Evolutionary conservation across 1,139 yeast genomes (phyloP), one percentile per base, ranked within the genome.

Genomic region (Yamadazyma jaroonii): DNA sequence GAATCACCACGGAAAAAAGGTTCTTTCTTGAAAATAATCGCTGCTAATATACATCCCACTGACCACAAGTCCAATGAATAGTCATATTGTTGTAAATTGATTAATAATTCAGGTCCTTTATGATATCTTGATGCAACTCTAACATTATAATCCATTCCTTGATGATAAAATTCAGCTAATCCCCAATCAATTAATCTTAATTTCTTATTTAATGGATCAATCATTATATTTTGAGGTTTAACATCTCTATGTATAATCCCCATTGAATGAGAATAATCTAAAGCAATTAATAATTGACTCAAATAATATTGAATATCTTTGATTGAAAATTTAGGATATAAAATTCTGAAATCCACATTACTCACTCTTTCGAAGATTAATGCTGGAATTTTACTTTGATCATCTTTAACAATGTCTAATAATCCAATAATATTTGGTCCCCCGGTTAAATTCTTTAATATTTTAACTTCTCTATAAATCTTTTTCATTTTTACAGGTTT

Each of bases 211-310:
- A 65, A 54, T 30, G 86, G 92, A 57, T 84, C 92, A 49, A 84
- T 84, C 92, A 84, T 84, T 41, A 84, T 81, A 57, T 84, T 84
- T 55, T 84, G 94, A 4, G 94, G 94, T 59, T 84, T 84, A 33
- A 84, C 92, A 56, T 84, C 94, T 54, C 94, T 67, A 57, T 84
- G 94, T 73, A 84, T 82, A 39, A 84, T 83, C 17, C 94, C 94
- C 84, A 82, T 82, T 3, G 88, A 81, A 61, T 84, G 94, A 34
- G 84, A 79, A 57, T 74, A 84, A 57, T 84, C 87, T 49, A 84
- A 67, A 8, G 92, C 94, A 44, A 74, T 74, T 46, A 84, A 67
- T 40, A 84, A 65, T 57, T 83, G 83, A 39, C 74, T 78, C 67
- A 84, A 79, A 56, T 84, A 84, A 60, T 70, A 82, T 54, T 83